phyloP scores from a whole-genome alignment of 2,329 filamentous ascomycete genomes.

The Cercospora nicotianae region DNA sequence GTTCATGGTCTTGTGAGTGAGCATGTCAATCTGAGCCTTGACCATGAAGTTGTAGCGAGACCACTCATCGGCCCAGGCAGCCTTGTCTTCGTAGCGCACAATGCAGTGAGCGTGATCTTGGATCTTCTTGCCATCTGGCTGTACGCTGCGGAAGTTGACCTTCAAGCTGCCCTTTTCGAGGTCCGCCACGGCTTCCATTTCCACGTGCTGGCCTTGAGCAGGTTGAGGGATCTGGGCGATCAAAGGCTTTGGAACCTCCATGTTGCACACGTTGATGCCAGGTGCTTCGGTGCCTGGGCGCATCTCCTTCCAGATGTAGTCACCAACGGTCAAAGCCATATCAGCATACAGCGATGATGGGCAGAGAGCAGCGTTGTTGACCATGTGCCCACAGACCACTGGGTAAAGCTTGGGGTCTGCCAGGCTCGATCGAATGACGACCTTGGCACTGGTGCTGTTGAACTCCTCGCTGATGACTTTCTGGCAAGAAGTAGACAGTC shows the following conservation, averaged over 20 bases:
- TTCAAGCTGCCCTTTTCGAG: slow-evolving; percentile 56
- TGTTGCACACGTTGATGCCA: slow-evolving; percentile 63
- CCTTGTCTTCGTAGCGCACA: slow-evolving; percentile 61
- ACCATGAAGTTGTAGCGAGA: slow-evolving; percentile 63
- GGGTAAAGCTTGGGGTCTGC: slow-evolving; percentile 62
- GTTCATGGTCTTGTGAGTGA: slow-evolving; percentile 64
- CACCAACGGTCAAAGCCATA: slow-evolving; percentile 64
- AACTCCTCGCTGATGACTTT: slow-evolving; percentile 63
- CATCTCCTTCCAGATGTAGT: slow-evolving; percentile 67
- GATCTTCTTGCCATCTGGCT: slow-evolving; percentile 59
- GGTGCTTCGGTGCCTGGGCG: slow-evolving; percentile 58
- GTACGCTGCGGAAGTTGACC: slow-evolving; percentile 58
- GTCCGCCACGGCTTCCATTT: slow-evolving; percentile 61
- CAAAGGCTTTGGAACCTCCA: slow-evolving; percentile 70
- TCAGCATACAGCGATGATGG: slow-evolving; percentile 66
- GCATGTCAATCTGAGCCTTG: slow-evolving; percentile 59
- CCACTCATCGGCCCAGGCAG: slow-evolving; percentile 65
- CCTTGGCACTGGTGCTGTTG: slow-evolving; percentile 57
- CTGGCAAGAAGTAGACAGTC: slow-evolving; percentile 64
- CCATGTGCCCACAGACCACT: slow-evolving; percentile 64
- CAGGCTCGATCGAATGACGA: slow-evolving; percentile 67
- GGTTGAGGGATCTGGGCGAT: slow-evolving; percentile 57
- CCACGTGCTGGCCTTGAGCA: slow-evolving; percentile 58
- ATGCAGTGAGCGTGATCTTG: slow-evolving; percentile 63
- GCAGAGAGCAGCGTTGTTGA: slow-evolving; percentile 66